These are phyloP conservation scores for Dryadomyces quercus-mongolicae DNA, from an alignment of 2,329 filamentous ascomycete genomes.

Conservation along the genomic window DNA sequence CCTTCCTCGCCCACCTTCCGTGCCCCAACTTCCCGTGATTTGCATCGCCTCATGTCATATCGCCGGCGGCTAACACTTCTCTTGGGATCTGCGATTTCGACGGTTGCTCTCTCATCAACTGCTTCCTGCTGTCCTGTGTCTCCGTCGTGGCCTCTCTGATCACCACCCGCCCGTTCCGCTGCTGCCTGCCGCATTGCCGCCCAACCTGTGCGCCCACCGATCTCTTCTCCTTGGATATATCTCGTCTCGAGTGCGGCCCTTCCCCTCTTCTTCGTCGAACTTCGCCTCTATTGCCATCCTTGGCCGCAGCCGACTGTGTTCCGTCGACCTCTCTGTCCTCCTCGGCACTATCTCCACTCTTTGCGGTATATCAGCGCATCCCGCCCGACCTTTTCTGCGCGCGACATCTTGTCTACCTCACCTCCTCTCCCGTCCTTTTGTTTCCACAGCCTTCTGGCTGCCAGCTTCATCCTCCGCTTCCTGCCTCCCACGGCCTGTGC, in stretches of 20 bases:
- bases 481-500: not conserved
- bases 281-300: not conserved
- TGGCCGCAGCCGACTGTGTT: too few relatives aligned
- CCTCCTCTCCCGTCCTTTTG: not conserved
- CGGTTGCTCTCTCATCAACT: not conserved
- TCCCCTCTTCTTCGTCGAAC: not conserved
- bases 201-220: not conserved
- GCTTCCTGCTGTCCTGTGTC: not conserved
- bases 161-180: not conserved
- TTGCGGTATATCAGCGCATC: too few relatives aligned
- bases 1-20: not conserved
- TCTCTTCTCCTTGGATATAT: not conserved
- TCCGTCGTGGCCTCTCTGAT: not conserved
- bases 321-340: too few relatives aligned
- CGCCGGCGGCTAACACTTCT: not conserved
- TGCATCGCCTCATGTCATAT: slow-evolving; percentile 2
- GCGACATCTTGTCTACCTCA: too few relatives aligned
- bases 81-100: not conserved
- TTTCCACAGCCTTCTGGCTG: too few relatives aligned
- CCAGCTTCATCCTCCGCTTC: not conserved
- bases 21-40: not conserved
- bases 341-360: too few relatives aligned
- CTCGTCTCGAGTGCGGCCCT: not conserved
- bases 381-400: too few relatives aligned
- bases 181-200: not conserved